Evolutionary conservation across 768 basidiomycete genomes (phyloP), one percentile per base, ranked within the genome.

Genomic region (Pulveroboletus ravenelii): DNA sequence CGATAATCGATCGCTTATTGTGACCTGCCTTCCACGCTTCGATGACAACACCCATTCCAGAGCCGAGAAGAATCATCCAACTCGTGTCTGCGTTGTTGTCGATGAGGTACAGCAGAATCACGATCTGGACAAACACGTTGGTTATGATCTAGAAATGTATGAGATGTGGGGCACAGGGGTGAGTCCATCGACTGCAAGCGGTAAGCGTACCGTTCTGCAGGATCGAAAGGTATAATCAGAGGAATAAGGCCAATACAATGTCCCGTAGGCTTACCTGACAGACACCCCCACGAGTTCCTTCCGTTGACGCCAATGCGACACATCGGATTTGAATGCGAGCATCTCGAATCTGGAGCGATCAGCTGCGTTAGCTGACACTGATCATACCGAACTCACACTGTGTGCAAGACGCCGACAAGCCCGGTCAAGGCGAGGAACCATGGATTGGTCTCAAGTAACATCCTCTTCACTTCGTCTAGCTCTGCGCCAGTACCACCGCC

Each of bases 241-340:
- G 29, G 53, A 38, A 25, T 53, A 40, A 50, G 23, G 29, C 32
- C 42, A 44, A 60, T 34, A 45, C 29, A 39, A 50, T 45, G 38
- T 20, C 43, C 32, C 14, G 48, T 18, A 53, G 55, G 50, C 79
- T 62, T 57, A 89, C 88, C 93, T 82, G 56, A 99, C 79, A 46
- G 93, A 95, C 13, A 99, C 94, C 12, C 96, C 96, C 52, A 89
- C 87, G 69, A 98, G 82, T 66, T 98, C 93, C 60, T 93, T 86
- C 74, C 84, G 94, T 62, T 93, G 84, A 36, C 93, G 78, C 94
- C 94, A 97, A 66, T 98, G 95, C 27, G 87, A 83, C 38, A 98
- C 90, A 62, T 98, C 95, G 25, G 82, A 87, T 64, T 89, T 90
- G 81, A 98, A 97, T 13, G 95, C 95, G 50, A 96, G 74, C 81